Evolutionary conservation across 2,329 filamentous ascomycete species (phyloP), one percentile per base, ranked within the genome.

Genomic region (Coniochaeta sp.): DNA sequence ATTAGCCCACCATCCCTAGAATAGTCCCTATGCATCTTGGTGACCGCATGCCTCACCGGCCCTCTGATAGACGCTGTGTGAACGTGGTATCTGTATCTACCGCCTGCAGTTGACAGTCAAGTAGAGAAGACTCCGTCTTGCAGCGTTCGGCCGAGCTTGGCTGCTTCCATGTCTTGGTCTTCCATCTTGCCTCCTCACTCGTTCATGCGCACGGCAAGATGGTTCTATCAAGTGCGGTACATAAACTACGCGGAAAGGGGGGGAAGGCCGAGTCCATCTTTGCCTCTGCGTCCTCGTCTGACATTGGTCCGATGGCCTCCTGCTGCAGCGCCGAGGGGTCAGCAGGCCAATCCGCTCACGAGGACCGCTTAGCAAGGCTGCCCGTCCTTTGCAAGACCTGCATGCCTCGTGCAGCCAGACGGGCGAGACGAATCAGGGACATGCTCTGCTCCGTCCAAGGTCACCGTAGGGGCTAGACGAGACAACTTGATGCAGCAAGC

Each of bases 341-440:
- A 55, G 36, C 57, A 60, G 62, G 61, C 66, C 63, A 66, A 67
- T 67, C 64, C 66, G 61, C 62, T 58, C 62, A 54, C 31, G 59
- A 63, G 60, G 43, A 24, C 44, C 17, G 44, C 6, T 24, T 52
- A 52, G 54, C 50, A 60, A 60, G 58, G 62, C 62, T 59, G 57
- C 60, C 33, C 17, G 52, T 57, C 17, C 26, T 54, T 28, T 62
- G 36, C 61, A 55, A 64, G 59, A 61, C 59, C 44, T 62, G 62
- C 62, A 59, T 24, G n/a, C 19, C 34, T 36, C n/a, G n/a, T 59
- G 31, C 52, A 58, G 61, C 61, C 59, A 57, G 52, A 60, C 16
- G 14, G 26, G 61, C 40, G 38, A 44, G 52, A 47, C 66, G 63
- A 67, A 67, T 67, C 38, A 47, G 43, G 34, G 31, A 54, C 43